phyloP scores from a whole-genome alignment of 2,329 filamentous ascomycete genomes.

The Venturia oleaginea region DNA sequence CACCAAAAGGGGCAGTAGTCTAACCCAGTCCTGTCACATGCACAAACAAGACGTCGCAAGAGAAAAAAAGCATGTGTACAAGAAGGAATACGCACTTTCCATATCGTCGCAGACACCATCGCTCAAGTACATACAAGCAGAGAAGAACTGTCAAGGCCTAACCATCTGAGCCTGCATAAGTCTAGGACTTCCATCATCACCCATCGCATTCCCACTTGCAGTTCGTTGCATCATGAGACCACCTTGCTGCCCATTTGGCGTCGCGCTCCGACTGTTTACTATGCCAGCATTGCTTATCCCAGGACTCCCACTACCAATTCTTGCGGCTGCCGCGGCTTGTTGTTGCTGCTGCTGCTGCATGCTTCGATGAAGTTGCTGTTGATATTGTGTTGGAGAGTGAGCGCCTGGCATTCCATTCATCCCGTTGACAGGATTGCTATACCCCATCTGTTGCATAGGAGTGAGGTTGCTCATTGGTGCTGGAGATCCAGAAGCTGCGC shows the following conservation, averaged over 20 bases:
- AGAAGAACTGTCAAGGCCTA: constrained; percentile 3
- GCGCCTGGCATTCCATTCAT: constrained; percentile 6
- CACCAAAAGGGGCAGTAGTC: neutral
- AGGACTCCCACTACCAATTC: constrained; percentile 13
- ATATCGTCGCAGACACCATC: neutral
- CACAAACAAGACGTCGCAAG: neutral
- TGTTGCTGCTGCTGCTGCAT: constrained; percentile 13
- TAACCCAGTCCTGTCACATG: neutral
- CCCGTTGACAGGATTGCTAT: neutral
- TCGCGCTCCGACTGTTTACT: constrained; percentile 13
- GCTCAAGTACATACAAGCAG: neutral
- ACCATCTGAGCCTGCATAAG: constrained; percentile 4
- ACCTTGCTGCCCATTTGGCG: constrained; percentile 8
- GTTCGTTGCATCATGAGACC: neutral
- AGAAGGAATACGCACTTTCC: neutral
- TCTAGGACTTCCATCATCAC: constrained; percentile 9
- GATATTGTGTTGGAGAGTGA: constrained; percentile 10
- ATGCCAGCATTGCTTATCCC: constrained; percentile 7
- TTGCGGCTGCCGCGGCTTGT: constrained; percentile 9
- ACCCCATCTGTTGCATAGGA: constrained; percentile 6
- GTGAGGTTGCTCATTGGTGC: neutral
- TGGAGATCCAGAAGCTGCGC: constrained; percentile 23
- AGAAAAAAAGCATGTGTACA: neutral
- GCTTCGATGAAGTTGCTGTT: neutral
- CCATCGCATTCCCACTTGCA: constrained; percentile 1